Evolutionary conservation across 768 basidiomycete genomes (phyloP).

Genomic region (Candolleomyces aberdarensis): DNA sequence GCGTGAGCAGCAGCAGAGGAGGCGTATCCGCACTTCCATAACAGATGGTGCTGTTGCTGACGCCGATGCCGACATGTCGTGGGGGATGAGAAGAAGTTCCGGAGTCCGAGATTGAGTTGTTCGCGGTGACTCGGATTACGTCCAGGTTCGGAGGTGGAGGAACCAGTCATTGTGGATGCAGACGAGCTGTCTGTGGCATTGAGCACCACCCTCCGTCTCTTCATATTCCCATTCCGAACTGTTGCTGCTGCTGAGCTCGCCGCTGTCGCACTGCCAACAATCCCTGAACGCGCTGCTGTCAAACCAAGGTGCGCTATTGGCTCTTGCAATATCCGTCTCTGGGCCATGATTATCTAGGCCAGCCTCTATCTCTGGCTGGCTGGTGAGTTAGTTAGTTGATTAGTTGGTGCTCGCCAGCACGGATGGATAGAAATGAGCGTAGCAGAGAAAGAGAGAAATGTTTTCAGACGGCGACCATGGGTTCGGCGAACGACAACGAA

Average conservation of each 20-base stretch:
- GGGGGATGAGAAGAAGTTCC: background rate
- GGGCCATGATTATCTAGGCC: background rate
- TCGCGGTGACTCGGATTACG: background rate
- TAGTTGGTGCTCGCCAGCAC: too few relatives aligned
- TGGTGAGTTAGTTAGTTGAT: background rate
- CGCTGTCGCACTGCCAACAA: background rate
- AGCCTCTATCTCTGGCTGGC: background rate
- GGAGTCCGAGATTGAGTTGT: background rate
- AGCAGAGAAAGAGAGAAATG: too few relatives aligned
- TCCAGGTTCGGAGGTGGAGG: background rate
- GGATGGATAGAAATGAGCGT: too few relatives aligned
- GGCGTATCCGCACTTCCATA: background rate
- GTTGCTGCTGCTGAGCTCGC: background rate
- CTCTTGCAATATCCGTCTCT: slow-evolving; percentile 2
- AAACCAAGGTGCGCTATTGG: background rate
- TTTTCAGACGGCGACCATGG: too few relatives aligned
- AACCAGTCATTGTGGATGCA: background rate
- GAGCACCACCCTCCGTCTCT: too few relatives aligned
- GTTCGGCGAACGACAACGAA: background rate
- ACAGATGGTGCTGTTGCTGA: background rate
- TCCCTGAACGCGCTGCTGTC: background rate
- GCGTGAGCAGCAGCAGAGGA: background rate
- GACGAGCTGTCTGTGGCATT: too few relatives aligned
- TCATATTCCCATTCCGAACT: too few relatives aligned
- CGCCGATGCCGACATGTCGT: background rate